Evolutionary conservation across 306 rosid species (phyloP).

Genomic region (Chamaecrista fasciculata): DNA sequence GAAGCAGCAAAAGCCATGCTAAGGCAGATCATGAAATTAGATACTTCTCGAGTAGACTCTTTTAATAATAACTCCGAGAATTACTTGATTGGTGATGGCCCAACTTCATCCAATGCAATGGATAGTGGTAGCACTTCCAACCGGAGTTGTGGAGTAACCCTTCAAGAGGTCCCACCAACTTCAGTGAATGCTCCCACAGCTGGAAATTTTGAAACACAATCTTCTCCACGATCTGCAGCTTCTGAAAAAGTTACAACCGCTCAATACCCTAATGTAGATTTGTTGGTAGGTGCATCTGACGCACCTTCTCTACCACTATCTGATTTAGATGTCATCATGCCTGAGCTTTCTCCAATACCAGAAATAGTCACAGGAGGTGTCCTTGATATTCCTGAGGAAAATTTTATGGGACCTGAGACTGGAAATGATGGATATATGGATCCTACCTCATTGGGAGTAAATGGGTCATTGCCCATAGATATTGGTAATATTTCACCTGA

Average conservation of each 20-base stretch:
- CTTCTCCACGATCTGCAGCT: slow-evolving; percentile 35
- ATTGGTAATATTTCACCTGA: slow-evolving; percentile 50
- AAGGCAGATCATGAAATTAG: slow-evolving; percentile 58
- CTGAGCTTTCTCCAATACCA: slow-evolving; percentile 49
- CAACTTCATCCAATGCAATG: slow-evolving; percentile 43
- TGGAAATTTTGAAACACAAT: slow-evolving; percentile 45
- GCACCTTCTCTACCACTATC: slow-evolving; percentile 38
- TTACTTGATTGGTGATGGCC: slow-evolving; percentile 50
- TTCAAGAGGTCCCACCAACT: slow-evolving; percentile 71
- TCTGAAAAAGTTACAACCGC: slow-evolving; percentile 36
- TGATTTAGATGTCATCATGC: slow-evolving; percentile 46
- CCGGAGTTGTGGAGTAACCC: slow-evolving; percentile 60
- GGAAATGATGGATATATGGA: slow-evolving; percentile 43
- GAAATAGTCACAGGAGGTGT: slow-evolving; percentile 46
- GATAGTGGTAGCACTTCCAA: slow-evolving; percentile 57
- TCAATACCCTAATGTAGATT: slow-evolving; percentile 43
- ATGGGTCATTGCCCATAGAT: slow-evolving; percentile 47
- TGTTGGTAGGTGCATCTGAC: slow-evolving; percentile 43
- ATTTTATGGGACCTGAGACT: slow-evolving; percentile 39
- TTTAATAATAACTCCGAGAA: slow-evolving; percentile 41
- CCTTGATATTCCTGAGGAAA: slow-evolving; percentile 41
- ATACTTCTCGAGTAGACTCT: slow-evolving; percentile 51
- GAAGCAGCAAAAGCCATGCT: slow-evolving; percentile 74
- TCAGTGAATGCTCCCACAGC: slow-evolving; percentile 34
- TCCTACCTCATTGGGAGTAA: slow-evolving; percentile 35